Percentiles rank a stretch among this genome's conserved stretches.
phyloP scores from a whole-genome alignment of 805 yeast species.

The Sugiyamaella americana region DNA sequence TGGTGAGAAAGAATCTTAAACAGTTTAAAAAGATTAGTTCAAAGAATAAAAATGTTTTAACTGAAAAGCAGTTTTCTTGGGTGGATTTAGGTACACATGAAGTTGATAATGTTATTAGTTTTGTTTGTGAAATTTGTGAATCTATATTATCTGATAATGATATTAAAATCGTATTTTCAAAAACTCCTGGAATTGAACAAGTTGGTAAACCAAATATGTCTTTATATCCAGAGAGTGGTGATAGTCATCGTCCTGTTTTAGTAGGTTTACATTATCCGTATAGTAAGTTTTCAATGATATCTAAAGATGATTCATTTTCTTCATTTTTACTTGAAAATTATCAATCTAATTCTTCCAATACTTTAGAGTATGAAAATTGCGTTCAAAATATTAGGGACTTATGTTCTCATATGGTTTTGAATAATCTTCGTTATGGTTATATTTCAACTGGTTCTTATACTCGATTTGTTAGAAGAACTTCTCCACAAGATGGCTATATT shows the following conservation, averaged over 20 bases:
- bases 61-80: slow-evolving; percentile 2
- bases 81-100: slow-evolving; percentile 4
- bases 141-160: slow-evolving; percentile 11
- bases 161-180: slow-evolving; percentile 6
- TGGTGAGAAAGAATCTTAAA: background rate
- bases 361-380: slow-evolving; percentile 2
- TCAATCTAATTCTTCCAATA: background rate
- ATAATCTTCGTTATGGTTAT: slow-evolving; percentile 21
- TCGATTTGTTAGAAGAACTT: slow-evolving; percentile 16
- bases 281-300: slow-evolving; percentile 2
- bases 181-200: slow-evolving; percentile 7
- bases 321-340: background rate
- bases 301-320: background rate
- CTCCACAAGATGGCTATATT: slow-evolving; percentile 4
- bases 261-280: slow-evolving; percentile 11
- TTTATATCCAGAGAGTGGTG: background rate
- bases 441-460: slow-evolving; percentile 16
- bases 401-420: slow-evolving; percentile 18
- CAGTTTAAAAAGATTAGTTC: background rate
- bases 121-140: slow-evolving; percentile 5
- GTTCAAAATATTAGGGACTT: slow-evolving; percentile 12
- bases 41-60: too few relatives aligned
- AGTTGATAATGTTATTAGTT: slow-evolving; percentile 5
- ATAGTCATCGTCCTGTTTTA: background rate
- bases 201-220: slow-evolving; percentile 11